These are phyloP conservation scores for Casuarina glauca DNA, from an alignment of 306 rosid species.

Conservation along the genomic window DNA sequence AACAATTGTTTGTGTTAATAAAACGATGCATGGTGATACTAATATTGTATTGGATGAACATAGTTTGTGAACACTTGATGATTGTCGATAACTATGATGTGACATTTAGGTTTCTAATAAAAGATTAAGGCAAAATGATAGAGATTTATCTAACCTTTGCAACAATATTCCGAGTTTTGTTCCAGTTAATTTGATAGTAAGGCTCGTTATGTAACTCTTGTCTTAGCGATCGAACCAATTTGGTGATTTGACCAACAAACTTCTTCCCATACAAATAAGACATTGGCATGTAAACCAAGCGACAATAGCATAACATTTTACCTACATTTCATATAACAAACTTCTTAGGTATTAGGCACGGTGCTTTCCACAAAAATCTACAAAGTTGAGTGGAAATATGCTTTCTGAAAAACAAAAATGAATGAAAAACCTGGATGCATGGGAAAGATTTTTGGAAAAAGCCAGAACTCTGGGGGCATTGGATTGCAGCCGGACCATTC, in stretches of 20 bases:
- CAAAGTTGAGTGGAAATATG: neutral
- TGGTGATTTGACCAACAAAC: constrained; percentile 60
- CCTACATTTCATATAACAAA: constrained; percentile 34
- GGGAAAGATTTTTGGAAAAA: constrained; percentile 49
- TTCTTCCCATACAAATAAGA: constrained; percentile 70
- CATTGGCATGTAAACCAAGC: constrained; percentile 76
- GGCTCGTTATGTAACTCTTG: constrained; percentile 46
- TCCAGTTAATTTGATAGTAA: constrained; percentile 49
- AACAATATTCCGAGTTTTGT: constrained; percentile 36
- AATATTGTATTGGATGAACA: too few species aligned
- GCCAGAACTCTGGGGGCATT: constrained; percentile 76
- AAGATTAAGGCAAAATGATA: neutral
- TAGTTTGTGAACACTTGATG: too few species aligned
- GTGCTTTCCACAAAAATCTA: neutral
- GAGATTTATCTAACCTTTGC: constrained; percentile 40
- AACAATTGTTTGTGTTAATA: neutral
- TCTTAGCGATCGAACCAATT: constrained; percentile 38
- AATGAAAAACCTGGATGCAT: constrained; percentile 55
- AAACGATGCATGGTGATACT: too few species aligned
- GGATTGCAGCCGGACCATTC: constrained; percentile 81
- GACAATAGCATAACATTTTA: constrained; percentile 66
- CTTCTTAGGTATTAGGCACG: too few species aligned
- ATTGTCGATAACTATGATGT: neutral
- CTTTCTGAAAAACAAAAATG: neutral
- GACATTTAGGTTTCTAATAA: neutral